Base-by-base conservation (phyloP, 2,329 filamentous ascomycete genomes). In the Aphanocladium album region DNA sequence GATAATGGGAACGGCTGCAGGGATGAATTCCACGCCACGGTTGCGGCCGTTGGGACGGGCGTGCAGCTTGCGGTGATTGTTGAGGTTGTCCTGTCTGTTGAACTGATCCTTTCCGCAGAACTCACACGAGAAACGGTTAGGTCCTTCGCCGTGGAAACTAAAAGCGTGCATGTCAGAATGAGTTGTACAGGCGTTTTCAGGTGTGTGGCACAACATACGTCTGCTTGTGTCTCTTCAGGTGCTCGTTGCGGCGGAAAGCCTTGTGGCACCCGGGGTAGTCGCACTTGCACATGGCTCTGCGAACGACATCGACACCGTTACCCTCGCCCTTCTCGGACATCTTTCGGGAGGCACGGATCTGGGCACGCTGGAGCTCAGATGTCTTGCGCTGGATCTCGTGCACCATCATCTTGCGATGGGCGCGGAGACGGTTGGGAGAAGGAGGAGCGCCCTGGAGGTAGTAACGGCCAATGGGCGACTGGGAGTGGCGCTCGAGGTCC, bases 151-250 rank as follows among this genome's bases (percentile, higher is more conserved):
- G 41, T 76, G 73, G 51, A 71, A 74, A 51, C 73, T 73, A 49
- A 30, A 30, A 30, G 30, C 30, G 43, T 14, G 14, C 8, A 16
- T n/a, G 46, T 45, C 62, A 58, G 60, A 56, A 57, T 56, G 57
- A 14, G 23, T 23, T 14, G 21, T n/a, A 21, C 6, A 3, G 8
- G 16, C 14, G 3, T 25, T 16, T 30, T 47, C 4, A 6, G 23
- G 25, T 47, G 25, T 17, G 37, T 46, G 8, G 39, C 21, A 30
- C 39, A 47, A 76, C 79, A 74, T 67, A 83, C 81, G 79, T 79
- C 57, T 76, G 75, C 56, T 79, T 74, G 67, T 85, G 82, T 30
- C 82, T 76, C 72, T 83, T 84, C 19, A 84, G 70, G 63, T 85
- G 82, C 68, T 85, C 82, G 25, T 78, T 79, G 60, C 82, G 75